These are phyloP conservation scores for Dentipellis fragilis DNA, from an alignment of 768 basidiomycete genomes.

Conservation along the genomic window DNA sequence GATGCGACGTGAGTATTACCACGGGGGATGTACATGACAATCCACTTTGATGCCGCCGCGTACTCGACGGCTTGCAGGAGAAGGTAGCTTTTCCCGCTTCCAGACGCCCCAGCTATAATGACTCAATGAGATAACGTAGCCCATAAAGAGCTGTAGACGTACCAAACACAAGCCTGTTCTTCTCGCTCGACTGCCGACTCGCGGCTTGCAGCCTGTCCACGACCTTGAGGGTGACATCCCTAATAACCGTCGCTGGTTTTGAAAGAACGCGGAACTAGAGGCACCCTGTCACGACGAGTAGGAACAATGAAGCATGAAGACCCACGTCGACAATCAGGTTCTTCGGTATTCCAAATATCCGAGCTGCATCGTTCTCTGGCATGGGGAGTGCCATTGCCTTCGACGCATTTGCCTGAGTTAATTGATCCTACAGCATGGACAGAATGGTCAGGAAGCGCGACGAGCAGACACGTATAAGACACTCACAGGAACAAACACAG, in stretches of 20 bases:
- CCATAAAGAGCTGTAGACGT: slow-evolving; percentile 19
- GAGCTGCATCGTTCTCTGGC: slow-evolving; percentile 10
- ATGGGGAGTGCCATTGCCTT: slow-evolving; percentile 12
- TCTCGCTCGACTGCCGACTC: slow-evolving; percentile 34
- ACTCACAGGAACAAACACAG: slow-evolving; percentile 35
- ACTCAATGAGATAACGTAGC: slow-evolving; percentile 3
- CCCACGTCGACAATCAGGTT: slow-evolving; percentile 9
- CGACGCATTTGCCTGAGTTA: slow-evolving; percentile 4
- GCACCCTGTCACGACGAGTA: neutral
- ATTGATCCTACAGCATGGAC: slow-evolving; percentile 1
- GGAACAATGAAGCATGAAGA: neutral
- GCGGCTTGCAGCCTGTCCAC: slow-evolving; percentile 44
- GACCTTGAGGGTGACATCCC: slow-evolving; percentile 52
- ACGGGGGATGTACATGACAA: slow-evolving; percentile 79
- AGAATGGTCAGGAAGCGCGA: too few relatives aligned
- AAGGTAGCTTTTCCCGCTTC: slow-evolving; percentile 75
- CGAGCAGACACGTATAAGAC: neutral
- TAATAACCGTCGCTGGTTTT: slow-evolving; percentile 61
- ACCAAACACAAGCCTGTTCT: slow-evolving; percentile 59
- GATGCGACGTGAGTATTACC: slow-evolving; percentile 29
- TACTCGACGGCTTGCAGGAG: slow-evolving; percentile 72
- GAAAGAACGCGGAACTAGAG: slow-evolving; percentile 59
- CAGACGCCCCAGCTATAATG: slow-evolving; percentile 54
- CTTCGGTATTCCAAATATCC: slow-evolving; percentile 7
- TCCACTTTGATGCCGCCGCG: slow-evolving; percentile 55